A percentile compares a stretch with the other conserved stretches of the same genome.
These are phyloP conservation scores for Pisolithus orientalis DNA, from an alignment of 768 basidiomycete species.

Conservation along the genomic window DNA sequence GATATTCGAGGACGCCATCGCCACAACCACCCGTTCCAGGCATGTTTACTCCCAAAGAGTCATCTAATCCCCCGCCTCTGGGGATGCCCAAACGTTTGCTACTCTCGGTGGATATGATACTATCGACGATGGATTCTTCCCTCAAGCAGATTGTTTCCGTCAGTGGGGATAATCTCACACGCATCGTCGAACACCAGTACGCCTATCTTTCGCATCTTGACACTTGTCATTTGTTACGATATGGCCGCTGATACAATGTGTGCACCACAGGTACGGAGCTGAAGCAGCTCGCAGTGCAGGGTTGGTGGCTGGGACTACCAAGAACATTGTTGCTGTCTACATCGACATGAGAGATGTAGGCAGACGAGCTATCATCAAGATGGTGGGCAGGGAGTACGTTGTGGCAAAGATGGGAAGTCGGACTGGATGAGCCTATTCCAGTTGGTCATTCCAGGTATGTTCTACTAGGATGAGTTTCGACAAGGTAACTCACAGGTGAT, in stretches of 20 bases:
- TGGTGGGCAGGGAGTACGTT: slow-evolving; percentile 52
- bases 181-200: slow-evolving; percentile 54
- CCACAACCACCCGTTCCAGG: not conserved
- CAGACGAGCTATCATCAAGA: slow-evolving; percentile 59
- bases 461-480: too few relatives aligned
- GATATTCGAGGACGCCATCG: not conserved
- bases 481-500: too few relatives aligned
- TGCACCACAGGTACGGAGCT: slow-evolving; percentile 45
- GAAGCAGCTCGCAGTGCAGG: slow-evolving; percentile 56
- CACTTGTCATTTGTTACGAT: not conserved
- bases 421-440: not conserved
- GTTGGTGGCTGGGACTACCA: slow-evolving; percentile 56
- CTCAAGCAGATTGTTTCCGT: slow-evolving; percentile 44
- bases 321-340: slow-evolving; percentile 72
- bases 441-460: too few relatives aligned
- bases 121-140: slow-evolving; percentile 59
- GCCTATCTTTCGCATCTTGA: slow-evolving; percentile 3
- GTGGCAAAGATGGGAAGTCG: slow-evolving; percentile 32
- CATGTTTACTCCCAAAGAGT: not conserved
- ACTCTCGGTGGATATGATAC: slow-evolving; percentile 58
- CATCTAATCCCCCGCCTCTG: slow-evolving; percentile 11
- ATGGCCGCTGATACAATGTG: too few relatives aligned
- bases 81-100: slow-evolving; percentile 39
- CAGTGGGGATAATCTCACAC: slow-evolving; percentile 41
- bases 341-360: slow-evolving; percentile 72